Evolutionary conservation across 805 yeast genomes (phyloP), one percentile per base, ranked within the genome.

Genomic region (Maudiozyma bulderi): DNA sequence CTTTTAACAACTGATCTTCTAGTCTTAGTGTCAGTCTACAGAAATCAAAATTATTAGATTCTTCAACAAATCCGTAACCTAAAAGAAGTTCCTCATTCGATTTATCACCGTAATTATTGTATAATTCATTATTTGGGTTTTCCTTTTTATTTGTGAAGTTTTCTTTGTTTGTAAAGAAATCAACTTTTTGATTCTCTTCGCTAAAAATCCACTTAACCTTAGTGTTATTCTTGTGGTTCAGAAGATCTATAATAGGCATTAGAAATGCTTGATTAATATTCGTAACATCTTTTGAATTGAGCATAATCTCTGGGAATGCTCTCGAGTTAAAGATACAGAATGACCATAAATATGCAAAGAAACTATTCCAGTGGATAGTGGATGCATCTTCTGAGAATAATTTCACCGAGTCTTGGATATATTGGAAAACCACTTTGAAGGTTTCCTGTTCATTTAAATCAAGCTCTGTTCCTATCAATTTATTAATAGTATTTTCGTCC

Each of bases 41-140:
- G 14, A 26, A 29, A 53, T 86, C 91, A 35, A 78, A 78, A 8
- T 68, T 67, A 55, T 84, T 85, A 44, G 75, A 66, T 14, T 70
- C 69, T 14, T 73, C 74, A 8, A 80, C 75, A 65, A 90, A 90
- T 0, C 97, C 97, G 62, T 90, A 90, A 0, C 84, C 89, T 55
- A 89, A 67, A 6, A 90, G 64, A 30, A 89, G 65, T 54, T 87
- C 95, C 54, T 86, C 95, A 59, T 88, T 89, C 0, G 93, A 84
- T 64, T 88, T 89, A 47, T 85, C 80, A 2, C 96, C 97, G 64
- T 90, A 89, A 64, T 86, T 86, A 61, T 89, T 89, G 66, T 67
- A 86, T 1, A 90, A 52, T 60, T 87, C 84, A 2, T 66, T 61
- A 1, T 76, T 76, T 1, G 52, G 54, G 3, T 50, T 45, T n/a